Base-by-base conservation (phyloP, 176 grass and related monocot species). In the Otatea glauca region DNA sequence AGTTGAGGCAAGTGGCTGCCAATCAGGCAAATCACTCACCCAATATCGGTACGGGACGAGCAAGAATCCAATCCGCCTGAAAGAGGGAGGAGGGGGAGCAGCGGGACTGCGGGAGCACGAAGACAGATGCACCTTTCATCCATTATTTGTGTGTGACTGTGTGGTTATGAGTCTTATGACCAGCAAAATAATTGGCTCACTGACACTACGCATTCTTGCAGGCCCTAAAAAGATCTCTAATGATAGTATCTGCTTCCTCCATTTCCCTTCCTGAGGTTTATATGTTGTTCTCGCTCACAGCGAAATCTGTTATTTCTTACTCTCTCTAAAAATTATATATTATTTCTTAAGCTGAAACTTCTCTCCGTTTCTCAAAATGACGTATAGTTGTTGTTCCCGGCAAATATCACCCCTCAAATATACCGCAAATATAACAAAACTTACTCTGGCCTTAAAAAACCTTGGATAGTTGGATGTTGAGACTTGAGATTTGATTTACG, bases 1-100 rank as follows among this genome's bases (percentile, higher is more conserved):
- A 58, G 55, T n/a, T 58, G 6, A 29, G n/a, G 21, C 70, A 51
- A 48, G 70, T 73, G 70, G 45, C 24, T 73, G 14, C 24, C 25
- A 50, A 29, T 15, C 13, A 50, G 13, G 44, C 70, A 18, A 68
- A 73, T 73, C 45, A 51, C 15, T 24, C 13, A 56, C 13, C 35
- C 49, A 69, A 70, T 43, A 55, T 66, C 66, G 77, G 58, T 24
- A 42, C 6, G 29, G 61, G 27, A 16, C 41, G 76, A 67, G 60
- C 29, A 29, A 29, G 29, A 29, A 29, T 29, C 29, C 29, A 29
- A 29, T 29, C 29, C 29, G 29, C 29, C n/a, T n/a, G n/a, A n/a
- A n/a, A n/a, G n/a, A n/a, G n/a, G n/a, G n/a, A n/a, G n/a, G n/a
- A n/a, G n/a, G n/a, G n/a, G n/a, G 29, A 29, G 29, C 29, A 29